Evolutionary conservation across 1,284 basidiomycete genomes (phyloP), one percentile per base, ranked within the genome.

Genomic region (Schizophyllum amplum): DNA sequence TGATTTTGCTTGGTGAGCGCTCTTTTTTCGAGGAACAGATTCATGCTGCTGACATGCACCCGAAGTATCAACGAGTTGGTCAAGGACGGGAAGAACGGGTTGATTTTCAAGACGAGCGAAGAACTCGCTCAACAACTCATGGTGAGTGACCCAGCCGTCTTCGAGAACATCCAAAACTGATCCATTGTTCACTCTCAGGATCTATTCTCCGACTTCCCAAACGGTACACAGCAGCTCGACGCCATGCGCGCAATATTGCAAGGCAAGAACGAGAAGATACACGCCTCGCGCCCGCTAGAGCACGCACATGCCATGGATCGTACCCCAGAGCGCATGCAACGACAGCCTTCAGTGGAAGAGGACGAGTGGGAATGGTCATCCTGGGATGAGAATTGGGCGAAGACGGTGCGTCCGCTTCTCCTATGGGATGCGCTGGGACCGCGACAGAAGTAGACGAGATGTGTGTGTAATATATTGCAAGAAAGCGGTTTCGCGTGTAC

Each of bases 331-430:
- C 42, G 21, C 22, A 27, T 51, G 11, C 60, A n/a, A n/a, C n/a
- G n/a, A n/a, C n/a, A n/a, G n/a, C n/a, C n/a, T n/a, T n/a, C n/a
- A n/a, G n/a, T 58, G 13, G 55, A 60, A 17, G 64, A 60, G 27
- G 68, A 69, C 9, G 69, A 69, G 23, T 80, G 77, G 78, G 73
- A 78, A 57, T 91, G 89, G 90, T 72, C 76, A 23, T 83, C 81
- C 0, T 96, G 93, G 93, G 80, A 86, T 55, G 83, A 92, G 56
- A 93, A 94, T 64, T 96, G 93, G 93, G 78, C 82, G 60, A 73
- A 72, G 49, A 75, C 82, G 21, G 76, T 94, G 60, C 76, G 76
- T 64, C 88, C 86, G 21, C 67, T 91, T 53, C 71, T 91, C 52
- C 63, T 83, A 58, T 72, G 66, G 27, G 79, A 84, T 60, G 75